These are phyloP conservation scores for Acanthamoeba culbertsoni DNA, from an alignment of 208 protist species.

Conservation along the genomic window DNA sequence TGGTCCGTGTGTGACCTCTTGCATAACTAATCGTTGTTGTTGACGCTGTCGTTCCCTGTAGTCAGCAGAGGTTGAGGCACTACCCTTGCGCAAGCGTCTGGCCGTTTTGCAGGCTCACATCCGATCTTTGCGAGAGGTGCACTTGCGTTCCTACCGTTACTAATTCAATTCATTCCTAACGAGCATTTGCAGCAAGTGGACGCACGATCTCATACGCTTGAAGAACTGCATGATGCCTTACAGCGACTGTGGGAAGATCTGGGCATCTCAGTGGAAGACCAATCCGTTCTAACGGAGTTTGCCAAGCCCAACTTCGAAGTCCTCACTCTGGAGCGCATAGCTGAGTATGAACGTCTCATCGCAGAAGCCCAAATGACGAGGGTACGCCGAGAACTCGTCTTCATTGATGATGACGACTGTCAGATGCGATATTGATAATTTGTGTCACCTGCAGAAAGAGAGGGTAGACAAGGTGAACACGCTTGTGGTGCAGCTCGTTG, in stretches of 20 bases:
- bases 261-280: neutral
- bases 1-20: neutral
- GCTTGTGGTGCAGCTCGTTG: constrained; percentile 2
- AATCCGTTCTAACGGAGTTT: neutral
- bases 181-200: neutral
- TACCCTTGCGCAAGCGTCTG: neutral
- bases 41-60: neutral
- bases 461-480: neutral
- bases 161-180: no score
- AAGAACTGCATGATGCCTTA: neutral
- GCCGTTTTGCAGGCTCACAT: neutral
- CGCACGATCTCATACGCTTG: neutral
- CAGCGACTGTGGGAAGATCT: constrained; percentile 3
- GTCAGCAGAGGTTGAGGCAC: neutral
- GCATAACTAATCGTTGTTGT: neutral
- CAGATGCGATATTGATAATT: neutral
- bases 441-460: neutral
- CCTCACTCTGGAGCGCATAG: constrained; percentile 14
- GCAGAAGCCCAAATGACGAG: neutral
- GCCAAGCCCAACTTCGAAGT: neutral
- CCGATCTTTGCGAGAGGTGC: neutral
- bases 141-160: neutral
- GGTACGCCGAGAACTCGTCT: neutral
- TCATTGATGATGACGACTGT: neutral
- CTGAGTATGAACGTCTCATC: constrained; percentile 7